A percentile compares a stretch with the other conserved stretches of the same genome.
Evolutionary conservation across 2,329 filamentous ascomycete genomes (phyloP).

Genomic region (Clarireedia homoeocarpa): DNA sequence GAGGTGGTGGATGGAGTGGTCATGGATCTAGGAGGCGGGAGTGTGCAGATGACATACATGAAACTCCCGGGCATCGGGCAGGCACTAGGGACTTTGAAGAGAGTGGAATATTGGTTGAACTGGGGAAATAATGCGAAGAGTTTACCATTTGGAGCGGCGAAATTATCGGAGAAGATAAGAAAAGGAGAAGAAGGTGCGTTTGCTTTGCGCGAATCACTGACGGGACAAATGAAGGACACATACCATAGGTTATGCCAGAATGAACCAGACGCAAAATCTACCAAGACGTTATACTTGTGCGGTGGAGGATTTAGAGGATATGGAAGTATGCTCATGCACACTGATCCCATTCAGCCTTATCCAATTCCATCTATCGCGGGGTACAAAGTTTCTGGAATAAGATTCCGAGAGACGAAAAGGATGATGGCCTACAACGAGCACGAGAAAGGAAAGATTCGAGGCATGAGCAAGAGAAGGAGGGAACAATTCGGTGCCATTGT

Average conservation of each 20-base stretch:
- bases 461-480: slow-evolving; percentile 72
- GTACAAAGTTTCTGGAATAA: slow-evolving; percentile 55
- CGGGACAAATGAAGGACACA: slow-evolving; percentile 48
- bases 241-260: slow-evolving; percentile 43
- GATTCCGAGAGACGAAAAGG: slow-evolving; percentile 48
- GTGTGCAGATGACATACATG: slow-evolving; percentile 58
- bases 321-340: slow-evolving; percentile 80
- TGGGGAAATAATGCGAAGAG: slow-evolving; percentile 49
- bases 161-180: slow-evolving; percentile 41
- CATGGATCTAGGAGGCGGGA: slow-evolving; percentile 76
- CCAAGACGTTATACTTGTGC: slow-evolving; percentile 65
- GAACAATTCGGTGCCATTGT: slow-evolving; percentile 78
- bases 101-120: slow-evolving; percentile 38
- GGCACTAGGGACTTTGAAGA: slow-evolving; percentile 8
- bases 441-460: slow-evolving; percentile 54
- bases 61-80: slow-evolving; percentile 33
- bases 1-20: slow-evolving; percentile 66
- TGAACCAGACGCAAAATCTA: slow-evolving; percentile 21
- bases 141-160: slow-evolving; percentile 54
- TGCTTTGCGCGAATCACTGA: slow-evolving; percentile 31
- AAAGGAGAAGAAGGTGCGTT: slow-evolving; percentile 22
- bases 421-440: slow-evolving; percentile 45
- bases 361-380: slow-evolving; percentile 78
- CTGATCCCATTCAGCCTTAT: slow-evolving; percentile 66
- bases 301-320: slow-evolving; percentile 88